Base-by-base conservation (phyloP, 345 rosid genomes). In the Citrus mangshanensis region DNA sequence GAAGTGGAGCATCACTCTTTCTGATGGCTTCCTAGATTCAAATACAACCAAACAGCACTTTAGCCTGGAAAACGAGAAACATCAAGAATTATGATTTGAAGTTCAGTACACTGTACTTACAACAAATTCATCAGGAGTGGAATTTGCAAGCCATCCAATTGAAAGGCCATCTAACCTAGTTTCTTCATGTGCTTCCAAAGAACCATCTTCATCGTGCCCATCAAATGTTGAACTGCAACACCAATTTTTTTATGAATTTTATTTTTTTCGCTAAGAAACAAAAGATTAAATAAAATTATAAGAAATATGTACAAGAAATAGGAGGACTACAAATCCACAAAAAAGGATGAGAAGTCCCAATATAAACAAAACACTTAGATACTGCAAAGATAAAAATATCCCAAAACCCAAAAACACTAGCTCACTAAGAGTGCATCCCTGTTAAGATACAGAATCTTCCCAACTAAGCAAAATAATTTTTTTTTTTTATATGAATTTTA, bases 121-220 rank as follows among this genome's bases (percentile, higher is more conserved):
- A 79, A 94, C 78, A 86, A 94, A 93, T 81, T 96, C 99, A 85
- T 96, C 99, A 6, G 98, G 99, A 58, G 88, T 89, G 59, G 99
- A 93, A 82, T 86, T 89, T 75, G 89, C 86, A 85, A 94, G 95
- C 98, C 98, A 96, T 61, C 58, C 58, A 18, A 84, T 73, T 51
- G 74, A 71, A 82, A 83, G 84, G 46, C 88, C 91, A 79, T 93
- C 95, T 42, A 82, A 27, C 40, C 79, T 68, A 81, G 85, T 73
- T 74, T 93, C 98, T 46, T 91, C 92, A 79, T 84, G 91, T 71
- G 75, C 59, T 68, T 92, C 95, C 72, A 84, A 61, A 76, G 91
- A 86, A 74, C 87, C 88, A 58, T 90, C 98, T 75, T 89, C 98
- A 68, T 91, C 94, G 76, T 88, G 93, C 71, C 93, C 99, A 89